A percentile compares a stretch with the other conserved stretches of the same genome.
Conservation (phyloP, 257 asterid species). For the Capsicum chinense region DNA sequence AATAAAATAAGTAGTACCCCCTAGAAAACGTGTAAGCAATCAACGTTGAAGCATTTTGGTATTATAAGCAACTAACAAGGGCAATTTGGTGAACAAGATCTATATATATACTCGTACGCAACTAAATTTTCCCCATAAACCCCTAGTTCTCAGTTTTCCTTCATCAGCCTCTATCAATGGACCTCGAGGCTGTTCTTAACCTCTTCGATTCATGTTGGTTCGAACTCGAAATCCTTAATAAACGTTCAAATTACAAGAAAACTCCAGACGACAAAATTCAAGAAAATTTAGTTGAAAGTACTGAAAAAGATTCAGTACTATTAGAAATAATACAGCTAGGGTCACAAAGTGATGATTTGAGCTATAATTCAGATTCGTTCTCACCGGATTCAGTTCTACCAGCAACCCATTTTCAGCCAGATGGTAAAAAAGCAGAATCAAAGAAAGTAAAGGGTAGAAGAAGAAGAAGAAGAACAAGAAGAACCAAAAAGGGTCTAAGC, state of each 20-base stretch:
- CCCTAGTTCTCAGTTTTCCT: neutral
- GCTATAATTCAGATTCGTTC: slow-evolving; percentile 31
- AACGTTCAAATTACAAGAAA: neutral
- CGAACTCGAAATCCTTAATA: slow-evolving; percentile 35
- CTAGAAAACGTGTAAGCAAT: slow-evolving; percentile 34
- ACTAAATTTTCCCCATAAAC: neutral
- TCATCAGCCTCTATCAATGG: slow-evolving; percentile 41
- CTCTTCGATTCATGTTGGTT: slow-evolving; percentile 60
- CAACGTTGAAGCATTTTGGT: slow-evolving; percentile 35
- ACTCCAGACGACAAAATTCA: slow-evolving; percentile 16
- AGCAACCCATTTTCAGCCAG: slow-evolving; percentile 29
- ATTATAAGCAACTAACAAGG: slow-evolving; percentile 26
- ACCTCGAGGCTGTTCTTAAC: slow-evolving; percentile 45
- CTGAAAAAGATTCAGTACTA: neutral
- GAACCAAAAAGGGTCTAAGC: slow-evolving; percentile 26
- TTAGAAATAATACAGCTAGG: slow-evolving; percentile 28
- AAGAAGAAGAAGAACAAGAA: neutral
- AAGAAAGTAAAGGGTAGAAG: neutral
- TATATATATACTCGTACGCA: neutral
- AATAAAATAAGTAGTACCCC: neutral
- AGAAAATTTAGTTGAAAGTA: slow-evolving; percentile 25
- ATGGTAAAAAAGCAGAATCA: neutral
- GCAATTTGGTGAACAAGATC: slow-evolving; percentile 28
- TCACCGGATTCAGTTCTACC: slow-evolving; percentile 48
- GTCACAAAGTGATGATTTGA: slow-evolving; percentile 44